Base-by-base conservation (phyloP, 2,329 filamentous ascomycete species). In the Teratosphaeria pseudoeucalypti region DNA sequence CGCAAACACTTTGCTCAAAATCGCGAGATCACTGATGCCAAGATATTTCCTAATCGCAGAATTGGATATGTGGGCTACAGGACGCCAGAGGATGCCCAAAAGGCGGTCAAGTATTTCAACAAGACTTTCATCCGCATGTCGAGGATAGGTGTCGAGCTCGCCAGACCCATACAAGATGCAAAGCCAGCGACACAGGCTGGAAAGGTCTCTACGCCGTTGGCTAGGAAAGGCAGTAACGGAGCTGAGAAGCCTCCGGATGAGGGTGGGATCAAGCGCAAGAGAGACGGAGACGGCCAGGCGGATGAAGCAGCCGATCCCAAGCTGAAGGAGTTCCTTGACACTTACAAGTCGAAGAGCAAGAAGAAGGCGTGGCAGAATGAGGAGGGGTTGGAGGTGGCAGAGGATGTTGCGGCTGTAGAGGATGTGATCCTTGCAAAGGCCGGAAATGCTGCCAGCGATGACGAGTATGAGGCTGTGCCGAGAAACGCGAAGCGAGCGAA, bases 21-120 rank as follows among this genome's bases (percentile, higher is more conserved):
- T 63, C 84, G 84, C 63, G 79, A 88, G 64, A 84, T 96, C 71
- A 97, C 92, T 57, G 94, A 99, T 77, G 84, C 91, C 68, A 95
- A 95, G 81, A 83, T 96, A 72, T 89, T 97, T 71, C 84, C 90
- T 6, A 86, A 91, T 70, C 85, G 94, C 69, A 85, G 92, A 67
- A 96, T 99, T 75, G 94, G 92, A 67, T 99, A 96, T 81, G 85
- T 99, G 61, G 94, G 94, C 63, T 97, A 92, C 80, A 92, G 89
- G 76, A 89, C 84, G 57, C 79, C 88, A 14, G 85, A 92, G 63
- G 87, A 90, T 72, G 94, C 94, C 59, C 79, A 83, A 60, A 84
- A 86, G 70, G 92, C 94, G 53, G 88, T 95, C 72, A 92, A 89
- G 75, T 95, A 96, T 78, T 96, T 96, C 81, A 92, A 99, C 79